Evolutionary conservation across 345 rosid genomes (phyloP).

Genomic region (Acer negundo): DNA sequence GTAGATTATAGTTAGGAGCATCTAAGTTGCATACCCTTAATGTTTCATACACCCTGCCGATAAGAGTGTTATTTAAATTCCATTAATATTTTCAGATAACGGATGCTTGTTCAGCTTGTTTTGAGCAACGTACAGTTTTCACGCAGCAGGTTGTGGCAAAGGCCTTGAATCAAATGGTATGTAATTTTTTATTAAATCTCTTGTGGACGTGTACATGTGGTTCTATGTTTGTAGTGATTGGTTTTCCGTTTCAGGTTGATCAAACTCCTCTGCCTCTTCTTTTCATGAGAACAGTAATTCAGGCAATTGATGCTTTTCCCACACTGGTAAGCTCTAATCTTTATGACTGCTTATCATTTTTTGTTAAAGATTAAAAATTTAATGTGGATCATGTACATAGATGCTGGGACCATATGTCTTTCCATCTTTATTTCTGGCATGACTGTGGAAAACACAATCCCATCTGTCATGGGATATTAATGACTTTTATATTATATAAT

Average conservation of each 20-base stretch:
- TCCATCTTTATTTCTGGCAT: neutral
- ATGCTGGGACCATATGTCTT: neutral
- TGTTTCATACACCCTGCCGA: neutral
- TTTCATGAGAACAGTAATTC: slow-evolving; percentile 98
- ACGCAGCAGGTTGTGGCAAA: slow-evolving; percentile 94
- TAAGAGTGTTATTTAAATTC: neutral
- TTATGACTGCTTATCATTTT: slow-evolving; percentile 5
- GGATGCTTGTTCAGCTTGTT: slow-evolving; percentile 95
- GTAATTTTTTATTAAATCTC: slow-evolving; percentile 15
- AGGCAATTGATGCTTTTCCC: slow-evolving; percentile 95
- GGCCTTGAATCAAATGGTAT: slow-evolving; percentile 95
- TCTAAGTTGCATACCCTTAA: neutral
- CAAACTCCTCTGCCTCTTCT: slow-evolving; percentile 87
- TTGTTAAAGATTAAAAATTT: neutral
- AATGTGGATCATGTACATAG: neutral
- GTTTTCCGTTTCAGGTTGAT: slow-evolving; percentile 71
- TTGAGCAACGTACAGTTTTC: slow-evolving; percentile 96
- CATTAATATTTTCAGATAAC: slow-evolving; percentile 63
- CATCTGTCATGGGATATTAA: neutral
- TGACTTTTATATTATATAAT: neutral
- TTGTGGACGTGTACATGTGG: neutral
- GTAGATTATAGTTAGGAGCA: neutral
- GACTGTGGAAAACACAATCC: neutral
- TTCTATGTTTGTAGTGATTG: neutral
- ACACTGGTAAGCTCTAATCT: slow-evolving; percentile 56